Evolutionary conservation across 192 early-diverging fungal genomes (phyloP).

Genomic region (Backusella westeae): DNA sequence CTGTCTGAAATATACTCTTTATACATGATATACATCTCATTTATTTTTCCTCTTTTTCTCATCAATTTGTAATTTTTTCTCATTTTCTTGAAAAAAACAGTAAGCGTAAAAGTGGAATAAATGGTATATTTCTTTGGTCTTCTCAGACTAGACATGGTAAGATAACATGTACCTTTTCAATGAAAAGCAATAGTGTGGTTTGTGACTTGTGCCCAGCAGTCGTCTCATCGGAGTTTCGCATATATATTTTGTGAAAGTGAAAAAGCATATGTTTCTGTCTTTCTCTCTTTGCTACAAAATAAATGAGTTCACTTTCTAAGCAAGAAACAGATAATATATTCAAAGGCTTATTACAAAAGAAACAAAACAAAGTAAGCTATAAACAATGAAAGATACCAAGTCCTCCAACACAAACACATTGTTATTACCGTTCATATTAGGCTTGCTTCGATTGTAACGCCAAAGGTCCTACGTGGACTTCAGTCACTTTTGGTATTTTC

Average conservation of each 20-base stretch:
- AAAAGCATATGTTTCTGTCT: not conserved
- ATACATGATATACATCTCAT: no score
- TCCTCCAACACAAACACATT: not conserved
- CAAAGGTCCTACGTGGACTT: conserved; percentile 95
- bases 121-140: no score
- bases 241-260: not conserved
- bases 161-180: no score
- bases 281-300: not conserved
- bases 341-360: conserved; percentile 44
- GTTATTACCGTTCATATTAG: conserved; percentile 32
- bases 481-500: conserved; percentile 92
- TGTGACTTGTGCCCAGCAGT: no score
- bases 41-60: no score
- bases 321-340: conserved; percentile 48
- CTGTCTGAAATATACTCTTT: no score
- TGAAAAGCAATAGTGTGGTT: no score
- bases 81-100: no score
- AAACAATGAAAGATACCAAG: not conserved
- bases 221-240: not conserved
- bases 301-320: conserved; percentile 27
- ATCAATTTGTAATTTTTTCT: no score
- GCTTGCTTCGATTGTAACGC: conserved; percentile 93
- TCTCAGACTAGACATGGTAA: no score
- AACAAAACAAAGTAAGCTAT: conserved; percentile 50
- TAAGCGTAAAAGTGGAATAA: no score